phyloP scores from a whole-genome alignment of 1,139 yeast genomes.

The Nakaseomyces nivariensis region DNA sequence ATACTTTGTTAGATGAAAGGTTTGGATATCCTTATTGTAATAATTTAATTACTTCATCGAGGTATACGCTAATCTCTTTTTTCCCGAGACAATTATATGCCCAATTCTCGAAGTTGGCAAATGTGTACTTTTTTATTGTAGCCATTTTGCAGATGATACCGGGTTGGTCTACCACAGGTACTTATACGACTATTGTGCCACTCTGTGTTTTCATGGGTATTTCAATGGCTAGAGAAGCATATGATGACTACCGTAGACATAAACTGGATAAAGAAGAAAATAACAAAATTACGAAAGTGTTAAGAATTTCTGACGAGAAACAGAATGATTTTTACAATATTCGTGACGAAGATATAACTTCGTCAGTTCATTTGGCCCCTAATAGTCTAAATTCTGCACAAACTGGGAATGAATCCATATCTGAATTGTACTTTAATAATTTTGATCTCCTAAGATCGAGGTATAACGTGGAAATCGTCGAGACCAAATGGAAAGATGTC shows the following conservation, averaged over 20 bases:
- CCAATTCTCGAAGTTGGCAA: conserved; percentile 88
- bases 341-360: not conserved
- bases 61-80: conserved; percentile 72
- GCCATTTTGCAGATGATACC: conserved; percentile 95
- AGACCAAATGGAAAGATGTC: conserved; percentile 57
- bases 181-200: conserved; percentile 90
- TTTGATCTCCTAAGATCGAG: conserved; percentile 18
- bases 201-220: conserved; percentile 78
- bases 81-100: conserved; percentile 81
- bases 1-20: conserved; percentile 53
- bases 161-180: conserved; percentile 95
- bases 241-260: conserved; percentile 85
- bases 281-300: conserved; percentile 34
- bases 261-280: conserved; percentile 80
- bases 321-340: conserved; percentile 3
- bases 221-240: conserved; percentile 87
- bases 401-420: not conserved
- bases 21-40: conserved; percentile 46
- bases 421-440: conserved; percentile 17
- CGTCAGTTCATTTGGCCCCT: not conserved
- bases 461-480: conserved; percentile 26
- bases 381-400: not conserved
- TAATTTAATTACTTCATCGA: conserved; percentile 75
- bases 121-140: conserved; percentile 72
- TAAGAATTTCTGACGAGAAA: not conserved